These are phyloP conservation scores for Amphibolis antarctica DNA, from an alignment of 106 monocot genomes.

Conservation along the genomic window DNA sequence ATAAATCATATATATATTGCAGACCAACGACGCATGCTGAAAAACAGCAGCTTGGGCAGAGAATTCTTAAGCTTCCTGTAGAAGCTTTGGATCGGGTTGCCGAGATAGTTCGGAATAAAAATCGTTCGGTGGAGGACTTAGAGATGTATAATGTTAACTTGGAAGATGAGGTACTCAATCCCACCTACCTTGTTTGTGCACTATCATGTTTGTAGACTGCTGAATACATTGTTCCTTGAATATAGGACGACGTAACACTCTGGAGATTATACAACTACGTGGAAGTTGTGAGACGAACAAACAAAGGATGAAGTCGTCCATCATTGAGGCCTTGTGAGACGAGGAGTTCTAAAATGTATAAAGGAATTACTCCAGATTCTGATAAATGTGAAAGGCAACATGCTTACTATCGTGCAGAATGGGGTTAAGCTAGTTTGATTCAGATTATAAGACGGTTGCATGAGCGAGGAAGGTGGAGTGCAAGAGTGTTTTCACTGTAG, in stretches of 20 bases:
- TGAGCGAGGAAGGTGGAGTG: too few species aligned
- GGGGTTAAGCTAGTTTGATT: too few species aligned
- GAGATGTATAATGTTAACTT: conserved; percentile 5
- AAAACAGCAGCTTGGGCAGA: conserved; percentile 11
- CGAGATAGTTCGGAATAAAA: conserved; percentile 7
- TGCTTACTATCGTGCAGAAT: too few species aligned
- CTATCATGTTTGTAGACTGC: background rate
- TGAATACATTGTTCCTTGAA: background rate
- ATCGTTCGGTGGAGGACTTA: background rate
- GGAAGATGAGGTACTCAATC: conserved; percentile 7
- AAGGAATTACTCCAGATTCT: too few species aligned
- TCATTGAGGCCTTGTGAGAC: background rate
- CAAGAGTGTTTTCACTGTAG: too few species aligned
- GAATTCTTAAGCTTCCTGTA: conserved; percentile 6
- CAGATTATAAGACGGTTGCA: too few species aligned
- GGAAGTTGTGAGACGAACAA: conserved; percentile 1
- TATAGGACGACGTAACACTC: conserved; percentile 12
- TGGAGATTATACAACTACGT: conserved; percentile 16
- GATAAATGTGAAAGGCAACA: too few species aligned
- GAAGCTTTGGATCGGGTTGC: conserved; percentile 14
- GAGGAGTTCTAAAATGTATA: background rate
- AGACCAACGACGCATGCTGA: conserved; percentile 13
- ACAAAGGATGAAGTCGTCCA: background rate
- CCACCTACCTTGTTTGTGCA: background rate
- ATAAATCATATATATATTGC: background rate